Evolutionary conservation across 225 moss, liverwort and hornwort species (phyloP).

Genomic region (Physcomitrellopsis africana): DNA sequence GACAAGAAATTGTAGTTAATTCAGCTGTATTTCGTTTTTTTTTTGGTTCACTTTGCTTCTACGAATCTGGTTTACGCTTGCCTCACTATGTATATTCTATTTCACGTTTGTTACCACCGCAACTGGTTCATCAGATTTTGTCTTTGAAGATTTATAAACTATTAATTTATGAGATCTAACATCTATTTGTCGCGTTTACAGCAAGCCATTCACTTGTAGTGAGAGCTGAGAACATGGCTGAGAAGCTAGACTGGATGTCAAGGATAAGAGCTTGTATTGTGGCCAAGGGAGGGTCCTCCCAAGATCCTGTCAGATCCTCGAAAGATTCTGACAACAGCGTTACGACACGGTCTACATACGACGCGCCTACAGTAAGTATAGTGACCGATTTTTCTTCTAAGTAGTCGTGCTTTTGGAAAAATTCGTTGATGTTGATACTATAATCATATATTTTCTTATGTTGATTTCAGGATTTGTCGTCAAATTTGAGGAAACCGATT

Average conservation of each 20-base stretch:
- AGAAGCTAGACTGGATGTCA: slow-evolving; percentile 97
- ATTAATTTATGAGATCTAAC: slow-evolving; percentile 22
- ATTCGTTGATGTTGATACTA: neutral
- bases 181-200: slow-evolving; percentile 51
- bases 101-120: neutral
- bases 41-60: neutral
- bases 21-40: neutral
- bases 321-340: slow-evolving; percentile 61
- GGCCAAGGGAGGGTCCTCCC: slow-evolving; percentile 55
- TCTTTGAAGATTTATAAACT: slow-evolving; percentile 1
- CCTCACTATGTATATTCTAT: neutral
- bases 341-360: slow-evolving; percentile 49
- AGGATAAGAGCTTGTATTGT: slow-evolving; percentile 83
- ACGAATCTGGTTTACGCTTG: neutral
- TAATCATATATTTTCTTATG: neutral
- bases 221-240: slow-evolving; percentile 95
- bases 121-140: neutral
- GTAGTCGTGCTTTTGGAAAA: neutral
- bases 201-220: slow-evolving; percentile 86
- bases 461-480: slow-evolving; percentile 44
- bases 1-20: neutral
- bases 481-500: slow-evolving; percentile 50
- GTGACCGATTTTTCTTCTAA: slow-evolving; percentile 12
- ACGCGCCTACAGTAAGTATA: slow-evolving; percentile 70
- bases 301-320: slow-evolving; percentile 45